phyloP scores from a whole-genome alignment of 2,329 filamentous ascomycete species.

The Diaporthe destruens region DNA sequence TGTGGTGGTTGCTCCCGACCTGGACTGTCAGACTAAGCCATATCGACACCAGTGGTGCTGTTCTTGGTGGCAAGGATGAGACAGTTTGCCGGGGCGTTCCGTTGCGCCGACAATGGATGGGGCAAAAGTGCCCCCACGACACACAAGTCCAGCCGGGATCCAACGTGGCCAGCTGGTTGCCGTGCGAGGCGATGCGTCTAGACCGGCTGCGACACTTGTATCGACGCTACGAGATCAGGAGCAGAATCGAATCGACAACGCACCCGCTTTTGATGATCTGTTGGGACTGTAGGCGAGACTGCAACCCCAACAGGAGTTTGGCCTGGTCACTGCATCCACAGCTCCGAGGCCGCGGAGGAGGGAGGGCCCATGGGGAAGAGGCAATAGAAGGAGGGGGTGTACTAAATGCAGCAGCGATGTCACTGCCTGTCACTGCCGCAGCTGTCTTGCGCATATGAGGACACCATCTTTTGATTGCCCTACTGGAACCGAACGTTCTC shows the following conservation, averaged over 20 bases:
- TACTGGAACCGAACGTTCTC: constrained; percentile 1
- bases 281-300: background rate
- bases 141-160: background rate
- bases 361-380: background rate
- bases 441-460: constrained; percentile 23
- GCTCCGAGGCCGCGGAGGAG: constrained; percentile 6
- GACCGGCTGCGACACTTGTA: background rate
- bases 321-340: constrained; percentile 22
- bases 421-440: constrained; percentile 9
- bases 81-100: constrained; percentile 1
- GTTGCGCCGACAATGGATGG: background rate
- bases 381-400: background rate
- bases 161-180: background rate
- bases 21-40: constrained; percentile 19
- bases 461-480: constrained; percentile 13
- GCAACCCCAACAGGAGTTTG: constrained; percentile 24
- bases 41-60: constrained; percentile 8
- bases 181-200: background rate
- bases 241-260: constrained; percentile 6
- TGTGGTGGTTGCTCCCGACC: background rate
- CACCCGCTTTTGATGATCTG: constrained; percentile 9
- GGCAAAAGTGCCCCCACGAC: background rate
- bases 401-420: constrained; percentile 10
- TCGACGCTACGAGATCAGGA: background rate
- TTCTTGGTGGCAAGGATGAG: background rate